Conservation (phyloP, 345 rosid species). For the Kernera saxatilis region DNA sequence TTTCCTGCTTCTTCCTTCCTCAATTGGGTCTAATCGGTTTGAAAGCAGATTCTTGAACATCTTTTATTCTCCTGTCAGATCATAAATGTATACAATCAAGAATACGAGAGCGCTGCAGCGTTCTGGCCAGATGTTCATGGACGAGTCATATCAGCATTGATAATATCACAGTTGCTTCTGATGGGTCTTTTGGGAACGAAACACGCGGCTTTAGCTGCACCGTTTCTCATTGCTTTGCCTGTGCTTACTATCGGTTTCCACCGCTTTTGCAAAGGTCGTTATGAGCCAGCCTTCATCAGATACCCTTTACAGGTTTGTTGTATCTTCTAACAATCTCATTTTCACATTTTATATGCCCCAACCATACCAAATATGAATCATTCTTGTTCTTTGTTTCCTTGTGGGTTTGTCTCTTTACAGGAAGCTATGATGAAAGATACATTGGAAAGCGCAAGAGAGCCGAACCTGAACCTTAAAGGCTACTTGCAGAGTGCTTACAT, state of each 20-base stretch:
- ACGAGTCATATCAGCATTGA: constrained; percentile 57
- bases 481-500: constrained; percentile 70
- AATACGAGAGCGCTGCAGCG: constrained; percentile 90
- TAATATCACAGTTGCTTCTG: constrained; percentile 76
- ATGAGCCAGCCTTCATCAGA: constrained; percentile 70
- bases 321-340: constrained; percentile 2
- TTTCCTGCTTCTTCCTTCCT: neutral
- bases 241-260: constrained; percentile 80
- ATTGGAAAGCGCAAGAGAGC: constrained; percentile 73
- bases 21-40: neutral
- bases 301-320: constrained; percentile 74
- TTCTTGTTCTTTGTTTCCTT: neutral
- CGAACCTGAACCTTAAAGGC: constrained; percentile 59
- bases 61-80: constrained; percentile 38
- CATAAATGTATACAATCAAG: constrained; percentile 89
- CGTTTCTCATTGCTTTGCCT: constrained; percentile 73
- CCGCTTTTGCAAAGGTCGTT: constrained; percentile 70
- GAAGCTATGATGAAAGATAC: constrained; percentile 98
- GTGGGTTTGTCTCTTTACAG: constrained; percentile 34
- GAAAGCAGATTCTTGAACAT: neutral
- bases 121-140: constrained; percentile 98
- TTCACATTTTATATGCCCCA: neutral
- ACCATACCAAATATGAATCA: neutral
- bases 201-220: constrained; percentile 58
- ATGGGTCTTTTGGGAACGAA: constrained; percentile 78